These are phyloP conservation scores for Trichosporon ovoides DNA, from an alignment of 1,284 basidiomycete genomes.

Conservation along the genomic window DNA sequence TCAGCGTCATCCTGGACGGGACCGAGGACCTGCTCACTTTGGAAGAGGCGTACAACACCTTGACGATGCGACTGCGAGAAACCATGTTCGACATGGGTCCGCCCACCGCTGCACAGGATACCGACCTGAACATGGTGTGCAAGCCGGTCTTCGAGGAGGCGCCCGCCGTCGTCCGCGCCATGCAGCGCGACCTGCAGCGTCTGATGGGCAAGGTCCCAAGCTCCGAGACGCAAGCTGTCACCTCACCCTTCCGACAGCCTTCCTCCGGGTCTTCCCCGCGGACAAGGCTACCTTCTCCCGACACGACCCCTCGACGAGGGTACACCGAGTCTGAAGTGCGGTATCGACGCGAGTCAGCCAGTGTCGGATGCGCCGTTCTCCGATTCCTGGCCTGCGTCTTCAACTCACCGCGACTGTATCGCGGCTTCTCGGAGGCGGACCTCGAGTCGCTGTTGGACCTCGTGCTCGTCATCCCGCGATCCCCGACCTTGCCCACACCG, in stretches of 20 bases:
- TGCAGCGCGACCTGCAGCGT: conserved; percentile 39
- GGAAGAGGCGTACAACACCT: conserved; percentile 43
- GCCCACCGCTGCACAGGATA: not conserved
- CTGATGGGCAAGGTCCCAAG: conserved; percentile 38
- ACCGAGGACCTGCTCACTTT: conserved; percentile 43
- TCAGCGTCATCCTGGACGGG: conserved; percentile 40
- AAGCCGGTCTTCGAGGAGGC: conserved; percentile 37
- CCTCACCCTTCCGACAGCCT: conserved; percentile 30
- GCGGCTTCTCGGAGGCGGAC: conserved; percentile 41
- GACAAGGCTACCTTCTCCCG: not conserved
- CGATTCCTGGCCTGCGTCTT: conserved; percentile 36
- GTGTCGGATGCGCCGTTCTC: conserved; percentile 38
- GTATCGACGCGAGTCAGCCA: conserved; percentile 43
- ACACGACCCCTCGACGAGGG: conserved; percentile 20
- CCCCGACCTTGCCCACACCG: conserved; percentile 41
- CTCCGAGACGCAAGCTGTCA: conserved; percentile 20
- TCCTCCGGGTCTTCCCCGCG: conserved; percentile 1
- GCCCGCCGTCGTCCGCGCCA: conserved; percentile 40
- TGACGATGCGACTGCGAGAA: conserved; percentile 27
- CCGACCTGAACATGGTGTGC: not conserved
- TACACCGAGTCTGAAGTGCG: conserved; percentile 46
- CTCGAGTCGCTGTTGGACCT: conserved; percentile 37
- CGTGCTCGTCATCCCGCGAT: conserved; percentile 41
- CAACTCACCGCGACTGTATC: conserved; percentile 28
- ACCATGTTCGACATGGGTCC: conserved; percentile 21